phyloP scores from a whole-genome alignment of 1,139 yeast genomes.

The Maudiozyma humilis region DNA sequence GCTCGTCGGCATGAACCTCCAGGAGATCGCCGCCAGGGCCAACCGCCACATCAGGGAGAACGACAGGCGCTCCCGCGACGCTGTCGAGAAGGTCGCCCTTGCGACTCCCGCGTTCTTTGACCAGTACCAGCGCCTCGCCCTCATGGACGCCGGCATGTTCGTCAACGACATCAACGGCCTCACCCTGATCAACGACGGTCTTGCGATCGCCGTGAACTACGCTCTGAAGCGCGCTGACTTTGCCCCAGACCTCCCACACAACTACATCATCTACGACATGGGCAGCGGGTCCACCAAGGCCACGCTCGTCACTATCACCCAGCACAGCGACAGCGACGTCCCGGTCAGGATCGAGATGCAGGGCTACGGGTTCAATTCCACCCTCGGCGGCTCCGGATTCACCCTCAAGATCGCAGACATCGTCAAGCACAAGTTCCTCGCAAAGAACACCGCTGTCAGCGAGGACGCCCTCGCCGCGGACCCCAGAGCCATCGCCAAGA shows the following conservation, averaged over 20 bases:
- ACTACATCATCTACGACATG: conserved; percentile 74
- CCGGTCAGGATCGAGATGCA: conserved; percentile 50
- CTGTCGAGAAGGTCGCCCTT: conserved; percentile 40
- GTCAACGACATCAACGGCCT: conserved; percentile 38
- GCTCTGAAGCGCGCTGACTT: conserved; percentile 35
- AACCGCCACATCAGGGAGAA: conserved; percentile 39
- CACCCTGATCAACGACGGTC: conserved; percentile 78
- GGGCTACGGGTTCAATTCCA: conserved; percentile 59
- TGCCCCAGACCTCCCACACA: conserved; percentile 41
- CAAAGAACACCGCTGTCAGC: conserved; percentile 30
- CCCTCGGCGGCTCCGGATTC: conserved; percentile 67
- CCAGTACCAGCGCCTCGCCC: conserved; percentile 59
- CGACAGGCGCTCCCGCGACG: conserved; percentile 46
- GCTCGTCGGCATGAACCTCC: conserved; percentile 71
- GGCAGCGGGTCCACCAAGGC: conserved; percentile 93
- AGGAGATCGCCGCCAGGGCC: conserved; percentile 61
- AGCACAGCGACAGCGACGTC: conserved; percentile 35
- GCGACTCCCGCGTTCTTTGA: conserved; percentile 70
- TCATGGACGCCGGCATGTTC: conserved; percentile 53
- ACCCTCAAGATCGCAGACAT: conserved; percentile 58
- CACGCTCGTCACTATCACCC: conserved; percentile 60
- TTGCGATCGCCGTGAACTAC: conserved; percentile 81
- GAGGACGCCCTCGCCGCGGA: conserved; percentile 40
- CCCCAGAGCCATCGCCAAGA: conserved; percentile 54
- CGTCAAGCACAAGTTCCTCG: conserved; percentile 50